A percentile compares a stretch with the other conserved stretches of the same genome.
phyloP scores from a whole-genome alignment of 2,329 filamentous ascomycete species.

The Sordariomycetes sp. region DNA sequence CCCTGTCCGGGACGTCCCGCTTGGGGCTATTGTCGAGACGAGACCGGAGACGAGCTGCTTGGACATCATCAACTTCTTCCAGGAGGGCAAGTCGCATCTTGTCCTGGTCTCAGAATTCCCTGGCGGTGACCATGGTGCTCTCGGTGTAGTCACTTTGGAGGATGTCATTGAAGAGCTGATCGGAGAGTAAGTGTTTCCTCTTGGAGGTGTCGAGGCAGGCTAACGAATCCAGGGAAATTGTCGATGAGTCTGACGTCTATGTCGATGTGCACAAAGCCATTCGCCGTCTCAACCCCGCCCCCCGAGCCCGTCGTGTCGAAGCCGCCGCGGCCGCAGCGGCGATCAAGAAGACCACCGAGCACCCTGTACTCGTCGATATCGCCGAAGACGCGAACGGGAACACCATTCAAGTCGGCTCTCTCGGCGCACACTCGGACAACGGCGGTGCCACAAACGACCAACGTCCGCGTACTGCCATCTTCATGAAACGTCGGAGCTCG shows the following conservation, averaged over 20 bases:
- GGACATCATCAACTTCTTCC: slow-evolving; percentile 99
- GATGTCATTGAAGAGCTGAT: slow-evolving; percentile 98
- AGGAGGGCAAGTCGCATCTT: slow-evolving; percentile 99
- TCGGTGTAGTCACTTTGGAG: slow-evolving; percentile 91
- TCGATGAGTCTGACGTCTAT: slow-evolving; percentile 97
- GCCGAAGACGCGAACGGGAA: slow-evolving; percentile 28
- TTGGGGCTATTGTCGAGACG: slow-evolving; percentile 92
- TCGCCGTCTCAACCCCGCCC: slow-evolving; percentile 75
- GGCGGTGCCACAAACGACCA: slow-evolving; percentile 25
- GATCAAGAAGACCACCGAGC: slow-evolving; percentile 19
- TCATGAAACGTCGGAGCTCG: slow-evolving; percentile 51
- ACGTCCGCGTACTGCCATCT: slow-evolving; percentile 43
- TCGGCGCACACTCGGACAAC: slow-evolving; percentile 25
- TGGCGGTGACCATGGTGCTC: slow-evolving; percentile 80
- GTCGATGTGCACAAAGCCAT: slow-evolving; percentile 98
- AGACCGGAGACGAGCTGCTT: slow-evolving; percentile 91
- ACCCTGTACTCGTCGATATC: slow-evolving; percentile 25
- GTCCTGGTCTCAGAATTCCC: slow-evolving; percentile 86
- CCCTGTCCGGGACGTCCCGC: slow-evolving; percentile 78
- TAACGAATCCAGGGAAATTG: slow-evolving; percentile 67
- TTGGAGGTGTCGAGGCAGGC: slow-evolving; percentile 1
- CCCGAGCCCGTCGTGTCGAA: slow-evolving; percentile 54
- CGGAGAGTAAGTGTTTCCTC: slow-evolving; percentile 65
- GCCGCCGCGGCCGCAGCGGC: slow-evolving; percentile 19
- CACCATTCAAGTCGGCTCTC: slow-evolving; percentile 21